Evolutionary conservation across 2,329 filamentous ascomycete genomes (phyloP), one percentile per base, ranked within the genome.

Genomic region (Phaeosphaeria sp.): DNA sequence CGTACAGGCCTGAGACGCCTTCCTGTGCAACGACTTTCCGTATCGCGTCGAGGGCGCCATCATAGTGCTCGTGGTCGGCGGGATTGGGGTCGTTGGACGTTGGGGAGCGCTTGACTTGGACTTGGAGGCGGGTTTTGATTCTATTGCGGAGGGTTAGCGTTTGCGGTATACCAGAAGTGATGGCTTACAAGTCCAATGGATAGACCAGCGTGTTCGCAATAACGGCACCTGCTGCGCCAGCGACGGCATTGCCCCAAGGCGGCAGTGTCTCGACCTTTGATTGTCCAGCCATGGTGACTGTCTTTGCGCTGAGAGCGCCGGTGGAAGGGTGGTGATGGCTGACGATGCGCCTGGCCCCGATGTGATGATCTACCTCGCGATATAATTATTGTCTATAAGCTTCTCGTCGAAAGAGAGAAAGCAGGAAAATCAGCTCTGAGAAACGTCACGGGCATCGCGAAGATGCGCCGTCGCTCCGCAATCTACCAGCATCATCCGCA

Each of bases 131-230:
- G 49, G 95, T 99, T 82, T 99, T 99, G 69, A 99, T 91, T 69
- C 93, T 97, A 73, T 22, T n/a, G n/a, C n/a, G 17, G 1, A 36
- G 27, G 3, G 24, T 70, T 45, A 70, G 59, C 39, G n/a, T 3
- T 43, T 2, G n/a, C 8, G 7, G 8, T 3, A 43, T 13, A 21
- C 11, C 6, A 43, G 20, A 21, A 49, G 21, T 39, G 25, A 45
- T n/a, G 22, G 61, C 91, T 82, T 83, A 97, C 93, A 99, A 93
- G 79, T 99, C 95, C 59, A 99, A 84, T 47, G 95, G 95, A 79
- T 99, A 99, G 56, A 98, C 94, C 62, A 97, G 81, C 45, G 93
- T 91, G 82, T 99, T 99, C 57, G 95, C 95, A 58, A 99, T 84
- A 39, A 98, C 92, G 47, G 95, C 95, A 60, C 95, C 95, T 20